A percentile compares a stretch with the other conserved stretches of the same genome.
phyloP scores from a whole-genome alignment of 176 grass and related monocot genomes.

The Oryza australiensis region DNA sequence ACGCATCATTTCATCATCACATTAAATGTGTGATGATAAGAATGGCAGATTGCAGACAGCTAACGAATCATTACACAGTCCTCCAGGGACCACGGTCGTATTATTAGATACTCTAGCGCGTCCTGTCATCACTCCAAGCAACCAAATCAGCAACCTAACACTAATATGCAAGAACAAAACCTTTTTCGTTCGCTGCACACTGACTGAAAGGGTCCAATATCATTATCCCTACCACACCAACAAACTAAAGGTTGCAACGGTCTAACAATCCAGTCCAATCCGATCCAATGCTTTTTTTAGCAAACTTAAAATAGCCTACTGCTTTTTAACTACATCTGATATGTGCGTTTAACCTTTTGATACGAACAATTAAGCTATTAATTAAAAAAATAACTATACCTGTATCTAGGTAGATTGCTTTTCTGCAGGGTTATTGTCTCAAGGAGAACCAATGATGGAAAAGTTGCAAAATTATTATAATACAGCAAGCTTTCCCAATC shows the following conservation, averaged over 20 bases:
- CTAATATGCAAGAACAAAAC: conserved; percentile 16
- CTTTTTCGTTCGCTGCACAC: conserved; percentile 12
- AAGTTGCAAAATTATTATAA: not conserved
- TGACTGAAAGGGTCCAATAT: conserved; percentile 17
- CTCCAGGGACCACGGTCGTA: not conserved
- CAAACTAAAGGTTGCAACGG: not conserved
- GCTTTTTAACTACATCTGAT: not conserved
- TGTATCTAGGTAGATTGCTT: conserved; percentile 7
- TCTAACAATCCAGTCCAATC: not conserved
- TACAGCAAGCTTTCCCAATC: not conserved
- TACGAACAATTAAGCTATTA: not conserved
- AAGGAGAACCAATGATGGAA: not conserved
- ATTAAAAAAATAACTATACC: not conserved
- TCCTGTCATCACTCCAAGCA: conserved; percentile 25
- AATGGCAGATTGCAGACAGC: conserved; percentile 14
- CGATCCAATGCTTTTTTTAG: not conserved
- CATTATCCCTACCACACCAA: conserved; percentile 13
- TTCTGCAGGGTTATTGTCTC: not conserved
- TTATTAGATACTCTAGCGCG: conserved; percentile 4
- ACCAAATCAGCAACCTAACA: conserved; percentile 27
- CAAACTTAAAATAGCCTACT: conserved; percentile 6
- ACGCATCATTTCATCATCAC: conserved; percentile 1
- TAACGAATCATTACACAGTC: conserved; percentile 26
- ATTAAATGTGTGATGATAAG: conserved; percentile 10
- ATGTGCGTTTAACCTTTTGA: conserved; percentile 1